These are phyloP conservation scores for Pseudomonodictys pantanalensis DNA, from an alignment of 495 filamentous ascomycete genomes.

Conservation along the genomic window DNA sequence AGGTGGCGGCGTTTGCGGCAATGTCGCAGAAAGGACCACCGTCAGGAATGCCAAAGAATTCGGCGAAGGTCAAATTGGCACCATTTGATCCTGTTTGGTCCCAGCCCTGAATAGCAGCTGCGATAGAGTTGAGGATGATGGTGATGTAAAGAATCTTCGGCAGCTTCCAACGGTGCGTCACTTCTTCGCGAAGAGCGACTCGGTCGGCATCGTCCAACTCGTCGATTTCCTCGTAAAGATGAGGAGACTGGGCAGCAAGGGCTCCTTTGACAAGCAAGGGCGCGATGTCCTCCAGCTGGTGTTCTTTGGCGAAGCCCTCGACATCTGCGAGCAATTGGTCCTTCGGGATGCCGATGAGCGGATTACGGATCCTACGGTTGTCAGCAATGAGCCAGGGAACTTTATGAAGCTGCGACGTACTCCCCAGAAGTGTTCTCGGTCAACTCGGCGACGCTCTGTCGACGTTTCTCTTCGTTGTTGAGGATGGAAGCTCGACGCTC, in stretches of 20 bases:
- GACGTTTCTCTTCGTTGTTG: background rate
- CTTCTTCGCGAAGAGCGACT: conserved; percentile 55
- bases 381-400: background rate
- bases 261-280: conserved; percentile 48
- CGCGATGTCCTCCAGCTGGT: conserved; percentile 46
- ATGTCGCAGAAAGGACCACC: conserved; percentile 36
- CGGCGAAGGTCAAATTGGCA: conserved; percentile 62
- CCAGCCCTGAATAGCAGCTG: conserved; percentile 66
- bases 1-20: conserved; percentile 27
- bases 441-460: conserved; percentile 8
- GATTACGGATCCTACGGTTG: conserved; percentile 57
- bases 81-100: conserved; percentile 71
- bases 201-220: conserved; percentile 57
- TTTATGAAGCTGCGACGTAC: background rate
- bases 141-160: conserved; percentile 65
- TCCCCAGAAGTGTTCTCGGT: conserved; percentile 16
- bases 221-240: conserved; percentile 52
- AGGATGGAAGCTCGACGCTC: background rate
- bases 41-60: conserved; percentile 56
- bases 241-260: conserved; percentile 61
- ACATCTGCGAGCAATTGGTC: conserved; percentile 55
- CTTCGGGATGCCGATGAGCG: conserved; percentile 55
- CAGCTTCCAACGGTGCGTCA: conserved; percentile 62
- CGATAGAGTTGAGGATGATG: conserved; percentile 67
- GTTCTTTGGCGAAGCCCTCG: conserved; percentile 51